These are phyloP conservation scores for Bjerkandera adusta DNA, from an alignment of 1,284 basidiomycete genomes.

Conservation along the genomic window DNA sequence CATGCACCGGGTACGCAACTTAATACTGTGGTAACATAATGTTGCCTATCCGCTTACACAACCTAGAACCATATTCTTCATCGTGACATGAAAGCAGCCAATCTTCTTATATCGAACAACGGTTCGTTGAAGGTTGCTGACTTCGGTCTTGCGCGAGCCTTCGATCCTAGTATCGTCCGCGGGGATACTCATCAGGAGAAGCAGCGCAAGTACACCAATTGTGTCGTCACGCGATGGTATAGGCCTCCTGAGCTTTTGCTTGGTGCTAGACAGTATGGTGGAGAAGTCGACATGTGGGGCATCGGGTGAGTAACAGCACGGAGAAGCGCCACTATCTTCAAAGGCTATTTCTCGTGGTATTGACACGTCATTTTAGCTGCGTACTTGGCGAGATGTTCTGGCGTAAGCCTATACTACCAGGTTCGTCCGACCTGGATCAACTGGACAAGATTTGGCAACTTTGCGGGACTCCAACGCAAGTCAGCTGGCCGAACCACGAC, in stretches of 20 bases:
- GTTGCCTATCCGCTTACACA: neutral
- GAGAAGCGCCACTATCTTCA: neutral
- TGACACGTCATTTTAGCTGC: slow-evolving; percentile 58
- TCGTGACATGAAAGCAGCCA: slow-evolving; percentile 99
- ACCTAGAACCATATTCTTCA: slow-evolving; percentile 90
- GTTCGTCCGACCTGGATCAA: slow-evolving; percentile 88
- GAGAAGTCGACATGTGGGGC: slow-evolving; percentile 98
- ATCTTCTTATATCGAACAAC: slow-evolving; percentile 88
- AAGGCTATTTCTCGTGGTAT: neutral
- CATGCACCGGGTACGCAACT: slow-evolving; percentile 79
- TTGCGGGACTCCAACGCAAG: slow-evolving; percentile 86
- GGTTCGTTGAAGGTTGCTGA: slow-evolving; percentile 91
- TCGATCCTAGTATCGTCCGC: slow-evolving; percentile 49
- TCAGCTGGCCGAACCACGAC: slow-evolving; percentile 82
- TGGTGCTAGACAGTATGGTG: slow-evolving; percentile 87
- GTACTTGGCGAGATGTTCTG: slow-evolving; percentile 96
- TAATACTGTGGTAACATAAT: neutral
- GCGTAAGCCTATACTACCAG: slow-evolving; percentile 85
- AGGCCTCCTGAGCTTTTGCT: slow-evolving; percentile 94
- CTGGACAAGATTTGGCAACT: slow-evolving; percentile 85
- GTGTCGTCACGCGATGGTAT: slow-evolving; percentile 99
- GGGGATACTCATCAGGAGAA: slow-evolving; percentile 39
- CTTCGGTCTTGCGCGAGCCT: slow-evolving; percentile 90
- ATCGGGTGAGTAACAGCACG: slow-evolving; percentile 76
- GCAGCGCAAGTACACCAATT: slow-evolving; percentile 88